phyloP scores from a whole-genome alignment of 768 basidiomycete genomes.

The Boletus fagicola region DNA sequence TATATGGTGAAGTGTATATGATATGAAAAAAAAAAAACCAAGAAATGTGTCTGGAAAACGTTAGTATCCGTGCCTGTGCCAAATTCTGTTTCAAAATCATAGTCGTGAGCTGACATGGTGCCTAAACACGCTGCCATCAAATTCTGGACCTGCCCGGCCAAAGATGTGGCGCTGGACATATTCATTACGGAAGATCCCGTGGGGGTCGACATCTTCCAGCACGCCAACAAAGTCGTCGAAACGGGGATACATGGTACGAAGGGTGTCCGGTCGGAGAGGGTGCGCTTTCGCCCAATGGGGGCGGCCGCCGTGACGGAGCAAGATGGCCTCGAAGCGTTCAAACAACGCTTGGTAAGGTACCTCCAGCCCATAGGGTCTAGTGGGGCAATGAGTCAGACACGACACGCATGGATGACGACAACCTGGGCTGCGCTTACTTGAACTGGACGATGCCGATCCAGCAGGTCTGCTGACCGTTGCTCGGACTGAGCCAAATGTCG shows the following conservation, averaged over 20 bases:
- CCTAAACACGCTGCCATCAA: slow-evolving; percentile 49
- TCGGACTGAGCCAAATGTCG: slow-evolving; percentile 94
- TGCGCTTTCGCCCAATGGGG: slow-evolving; percentile 99
- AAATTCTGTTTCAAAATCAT: slow-evolving; percentile 1
- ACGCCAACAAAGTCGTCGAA: slow-evolving; percentile 77
- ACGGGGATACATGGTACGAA: slow-evolving; percentile 72
- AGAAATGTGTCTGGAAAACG: not conserved
- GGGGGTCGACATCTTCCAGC: slow-evolving; percentile 67
- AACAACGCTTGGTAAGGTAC: slow-evolving; percentile 83
- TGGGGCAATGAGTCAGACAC: slow-evolving; percentile 1
- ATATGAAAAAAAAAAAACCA: not conserved
- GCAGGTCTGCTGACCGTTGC: slow-evolving; percentile 70
- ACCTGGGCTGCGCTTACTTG: slow-evolving; percentile 56
- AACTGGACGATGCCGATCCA: slow-evolving; percentile 99
- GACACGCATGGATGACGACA: not conserved
- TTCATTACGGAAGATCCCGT: slow-evolving; percentile 79
- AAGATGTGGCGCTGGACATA: slow-evolving; percentile 88
- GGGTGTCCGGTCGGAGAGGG: slow-evolving; percentile 56
- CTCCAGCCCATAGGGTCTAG: slow-evolving; percentile 80
- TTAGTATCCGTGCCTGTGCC: not conserved
- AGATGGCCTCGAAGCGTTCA: slow-evolving; percentile 67
- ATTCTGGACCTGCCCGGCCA: slow-evolving; percentile 47
- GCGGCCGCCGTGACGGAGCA: slow-evolving; percentile 68
- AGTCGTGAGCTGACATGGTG: slow-evolving; percentile 13
- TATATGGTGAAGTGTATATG: not conserved